A percentile compares a stretch with the other conserved stretches of the same genome.
Evolutionary conservation across 1,139 yeast species (phyloP).

Genomic region (Spathaspora jeffriesii): DNA sequence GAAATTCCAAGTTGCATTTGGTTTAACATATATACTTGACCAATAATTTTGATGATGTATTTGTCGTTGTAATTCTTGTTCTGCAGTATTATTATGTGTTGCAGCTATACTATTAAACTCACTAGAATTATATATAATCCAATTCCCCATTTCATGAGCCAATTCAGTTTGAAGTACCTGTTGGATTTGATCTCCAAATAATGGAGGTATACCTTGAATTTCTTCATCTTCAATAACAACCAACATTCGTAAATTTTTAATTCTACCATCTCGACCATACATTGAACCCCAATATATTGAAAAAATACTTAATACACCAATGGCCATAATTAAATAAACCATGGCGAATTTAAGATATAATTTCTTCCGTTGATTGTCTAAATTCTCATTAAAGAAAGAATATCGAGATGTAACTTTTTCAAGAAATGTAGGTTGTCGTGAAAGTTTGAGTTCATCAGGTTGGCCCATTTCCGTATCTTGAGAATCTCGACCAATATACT

Average conservation of each 20-base stretch:
- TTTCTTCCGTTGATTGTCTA: slow-evolving; percentile 19
- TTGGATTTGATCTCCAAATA: slow-evolving; percentile 29
- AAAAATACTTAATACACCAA: slow-evolving; percentile 31
- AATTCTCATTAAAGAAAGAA: slow-evolving; percentile 28
- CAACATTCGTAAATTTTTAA: slow-evolving; percentile 35
- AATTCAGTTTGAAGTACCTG: slow-evolving; percentile 18
- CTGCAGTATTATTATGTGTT: slow-evolving; percentile 28
- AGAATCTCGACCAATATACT: slow-evolving; percentile 2
- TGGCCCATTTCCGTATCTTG: not conserved
- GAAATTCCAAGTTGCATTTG: slow-evolving; percentile 37
- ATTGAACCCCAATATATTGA: slow-evolving; percentile 49
- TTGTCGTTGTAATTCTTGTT: slow-evolving; percentile 29
- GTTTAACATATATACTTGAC: slow-evolving; percentile 41
- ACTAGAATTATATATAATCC: slow-evolving; percentile 36
- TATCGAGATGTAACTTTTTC: slow-evolving; percentile 13
- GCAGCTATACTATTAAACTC: slow-evolving; percentile 32
- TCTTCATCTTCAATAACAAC: slow-evolving; percentile 42
- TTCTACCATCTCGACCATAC: slow-evolving; percentile 26
- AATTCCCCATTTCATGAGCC: slow-evolving; percentile 34
- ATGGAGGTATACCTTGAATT: slow-evolving; percentile 27
- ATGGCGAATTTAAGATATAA: slow-evolving; percentile 17
- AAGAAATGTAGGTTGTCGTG: slow-evolving; percentile 16
- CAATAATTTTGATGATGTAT: slow-evolving; percentile 48
- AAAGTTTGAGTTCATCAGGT: slow-evolving; percentile 4
- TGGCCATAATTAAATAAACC: slow-evolving; percentile 27